Evolutionary conservation across 305 asterid species (phyloP).

Genomic region (Ilex paraguariensis): DNA sequence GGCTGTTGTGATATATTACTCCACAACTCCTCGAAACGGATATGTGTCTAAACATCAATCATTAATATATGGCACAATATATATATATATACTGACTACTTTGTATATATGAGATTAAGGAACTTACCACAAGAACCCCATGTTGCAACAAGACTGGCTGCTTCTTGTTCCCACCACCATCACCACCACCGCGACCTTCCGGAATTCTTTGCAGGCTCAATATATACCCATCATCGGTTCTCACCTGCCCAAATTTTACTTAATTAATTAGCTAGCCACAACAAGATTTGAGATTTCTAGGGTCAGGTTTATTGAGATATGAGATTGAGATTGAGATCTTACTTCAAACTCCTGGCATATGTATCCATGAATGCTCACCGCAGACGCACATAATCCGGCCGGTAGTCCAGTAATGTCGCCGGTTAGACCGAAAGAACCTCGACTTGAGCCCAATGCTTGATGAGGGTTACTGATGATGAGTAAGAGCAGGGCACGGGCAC

Average conservation of each 20-base stretch:
- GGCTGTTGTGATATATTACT: too few species aligned
- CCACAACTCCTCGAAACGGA: too few species aligned
- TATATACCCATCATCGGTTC: slow-evolving; percentile 76
- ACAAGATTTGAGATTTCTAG: too few species aligned
- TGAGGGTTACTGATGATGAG: slow-evolving; percentile 19
- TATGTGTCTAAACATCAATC: too few species aligned
- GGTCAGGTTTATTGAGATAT: too few species aligned
- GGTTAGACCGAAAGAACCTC: slow-evolving; percentile 15
- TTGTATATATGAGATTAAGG: background rate
- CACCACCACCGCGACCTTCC: slow-evolving; percentile 41
- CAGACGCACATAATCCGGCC: slow-evolving; percentile 45
- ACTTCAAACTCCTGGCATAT: slow-evolving; percentile 67
- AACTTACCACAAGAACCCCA: slow-evolving; percentile 79
- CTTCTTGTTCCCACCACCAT: slow-evolving; percentile 24
- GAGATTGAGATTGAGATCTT: background rate
- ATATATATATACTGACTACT: too few species aligned
- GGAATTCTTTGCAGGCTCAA: slow-evolving; percentile 71
- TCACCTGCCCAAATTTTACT: slow-evolving; percentile 32
- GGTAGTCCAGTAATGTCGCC: slow-evolving; percentile 7
- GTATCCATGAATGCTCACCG: slow-evolving; percentile 50
- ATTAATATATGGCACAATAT: too few species aligned
- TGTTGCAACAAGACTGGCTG: slow-evolving; percentile 84
- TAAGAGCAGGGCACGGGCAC: slow-evolving; percentile 4
- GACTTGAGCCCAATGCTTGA: slow-evolving; percentile 27
- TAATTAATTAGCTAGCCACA: background rate